phyloP scores from a whole-genome alignment of 768 basidiomycete species.

The Chalciporus pseudorubinellus region DNA sequence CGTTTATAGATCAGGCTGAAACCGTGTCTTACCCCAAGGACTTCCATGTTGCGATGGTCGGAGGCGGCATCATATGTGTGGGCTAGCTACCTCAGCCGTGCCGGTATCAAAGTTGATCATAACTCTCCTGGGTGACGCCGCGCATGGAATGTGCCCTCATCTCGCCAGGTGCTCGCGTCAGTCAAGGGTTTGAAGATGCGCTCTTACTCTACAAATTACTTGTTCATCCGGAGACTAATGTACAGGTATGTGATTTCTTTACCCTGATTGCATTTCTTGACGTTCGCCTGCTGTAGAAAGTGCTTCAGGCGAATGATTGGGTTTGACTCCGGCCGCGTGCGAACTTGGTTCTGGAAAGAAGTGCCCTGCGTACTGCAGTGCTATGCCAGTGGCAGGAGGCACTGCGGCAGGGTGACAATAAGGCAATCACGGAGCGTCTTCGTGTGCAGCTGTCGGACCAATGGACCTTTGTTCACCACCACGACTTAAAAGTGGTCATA shows the following conservation, averaged over 20 bases:
- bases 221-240: slow-evolving; percentile 42
- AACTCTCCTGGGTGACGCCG: slow-evolving; percentile 55
- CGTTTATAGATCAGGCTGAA: not conserved
- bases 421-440: slow-evolving; percentile 27
- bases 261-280: not conserved
- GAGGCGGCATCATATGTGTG: slow-evolving; percentile 57
- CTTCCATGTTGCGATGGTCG: slow-evolving; percentile 51
- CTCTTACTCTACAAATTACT: slow-evolving; percentile 47
- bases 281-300: slow-evolving; percentile 32
- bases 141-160: slow-evolving; percentile 60
- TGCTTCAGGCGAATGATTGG: slow-evolving; percentile 44
- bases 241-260: slow-evolving; percentile 16
- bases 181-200: slow-evolving; percentile 60
- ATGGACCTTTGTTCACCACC: slow-evolving; percentile 50
- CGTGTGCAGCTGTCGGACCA: slow-evolving; percentile 35
- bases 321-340: slow-evolving; percentile 47
- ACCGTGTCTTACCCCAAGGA: slow-evolving; percentile 30
- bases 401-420: slow-evolving; percentile 32
- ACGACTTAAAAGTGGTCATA: slow-evolving; percentile 45
- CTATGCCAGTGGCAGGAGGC: slow-evolving; percentile 39
- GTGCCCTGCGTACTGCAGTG: no score
- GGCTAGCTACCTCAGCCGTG: slow-evolving; percentile 43
- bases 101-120: slow-evolving; percentile 46
- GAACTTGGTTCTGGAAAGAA: slow-evolving; percentile 46
- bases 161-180: slow-evolving; percentile 56